Evolutionary conservation across 176 grass and related monocot genomes (phyloP).

Genomic region (Avena sativa): DNA sequence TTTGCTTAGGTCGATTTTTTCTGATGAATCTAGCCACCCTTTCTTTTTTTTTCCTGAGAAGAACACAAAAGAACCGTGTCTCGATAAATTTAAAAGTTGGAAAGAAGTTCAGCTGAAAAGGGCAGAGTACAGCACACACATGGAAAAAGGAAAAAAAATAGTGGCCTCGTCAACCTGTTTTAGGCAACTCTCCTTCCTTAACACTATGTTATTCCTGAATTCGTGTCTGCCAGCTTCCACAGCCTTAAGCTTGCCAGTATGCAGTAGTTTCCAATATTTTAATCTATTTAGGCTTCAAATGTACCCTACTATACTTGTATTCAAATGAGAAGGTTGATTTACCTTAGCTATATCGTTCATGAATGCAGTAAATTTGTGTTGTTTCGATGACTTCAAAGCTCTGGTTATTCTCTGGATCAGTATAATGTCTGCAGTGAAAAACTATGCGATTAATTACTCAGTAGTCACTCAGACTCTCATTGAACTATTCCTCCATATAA

Average conservation of each 20-base stretch:
- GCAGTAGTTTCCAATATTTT: background rate
- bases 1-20: conserved; percentile 1
- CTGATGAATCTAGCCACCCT: background rate
- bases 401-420: background rate
- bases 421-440: background rate
- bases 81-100: too few species aligned
- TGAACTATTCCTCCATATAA: background rate
- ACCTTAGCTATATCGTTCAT: background rate
- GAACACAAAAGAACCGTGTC: too few species aligned
- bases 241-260: background rate
- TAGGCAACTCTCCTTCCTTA: conserved; percentile 9
- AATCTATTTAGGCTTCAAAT: background rate
- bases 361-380: conserved; percentile 18
- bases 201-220: background rate
- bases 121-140: too few species aligned
- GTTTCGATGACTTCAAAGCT: background rate
- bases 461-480: conserved; percentile 2
- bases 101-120: too few species aligned
- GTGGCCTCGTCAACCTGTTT: background rate
- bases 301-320: background rate
- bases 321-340: background rate
- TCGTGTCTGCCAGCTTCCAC: background rate
- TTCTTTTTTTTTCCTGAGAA: background rate
- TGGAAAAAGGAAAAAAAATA: too few species aligned
- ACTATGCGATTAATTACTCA: background rate